phyloP scores from a whole-genome alignment of 345 rosid genomes.

The Eucalyptus sp. region DNA sequence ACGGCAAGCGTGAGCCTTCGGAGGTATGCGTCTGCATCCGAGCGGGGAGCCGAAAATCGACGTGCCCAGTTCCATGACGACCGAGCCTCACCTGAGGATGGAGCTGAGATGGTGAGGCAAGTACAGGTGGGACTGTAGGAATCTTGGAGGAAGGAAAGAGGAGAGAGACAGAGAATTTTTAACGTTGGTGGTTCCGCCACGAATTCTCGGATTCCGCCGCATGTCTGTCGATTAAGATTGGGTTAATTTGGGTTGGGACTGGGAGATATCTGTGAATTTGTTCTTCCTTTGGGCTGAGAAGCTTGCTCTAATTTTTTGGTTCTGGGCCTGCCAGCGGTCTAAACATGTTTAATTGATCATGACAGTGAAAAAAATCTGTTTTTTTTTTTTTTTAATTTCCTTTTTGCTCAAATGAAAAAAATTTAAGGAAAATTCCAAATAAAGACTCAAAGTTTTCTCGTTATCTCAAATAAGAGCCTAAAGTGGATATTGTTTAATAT shows the following conservation, averaged over 20 bases:
- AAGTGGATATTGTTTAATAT: rapidly evolving
- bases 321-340: background rate
- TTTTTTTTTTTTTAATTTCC: background rate
- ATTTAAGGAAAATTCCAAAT: background rate
- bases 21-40: background rate
- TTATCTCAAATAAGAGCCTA: rapidly evolving
- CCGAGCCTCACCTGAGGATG: background rate
- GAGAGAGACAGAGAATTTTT: background rate
- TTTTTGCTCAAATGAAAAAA: background rate
- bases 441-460: rapidly evolving
- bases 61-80: background rate
- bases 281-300: background rate
- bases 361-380: background rate
- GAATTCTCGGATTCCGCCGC: background rate
- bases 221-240: background rate
- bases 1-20: background rate
- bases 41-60: background rate
- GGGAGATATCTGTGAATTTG: background rate
- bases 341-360: background rate
- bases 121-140: background rate
- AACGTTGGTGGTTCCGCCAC: slow-evolving; percentile 22
- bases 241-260: background rate
- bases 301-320: background rate
- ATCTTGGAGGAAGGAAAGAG: background rate
- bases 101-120: background rate